These are phyloP conservation scores for Colletotrichum liaoningense DNA, from an alignment of 2,329 filamentous ascomycete species.

Conservation along the genomic window DNA sequence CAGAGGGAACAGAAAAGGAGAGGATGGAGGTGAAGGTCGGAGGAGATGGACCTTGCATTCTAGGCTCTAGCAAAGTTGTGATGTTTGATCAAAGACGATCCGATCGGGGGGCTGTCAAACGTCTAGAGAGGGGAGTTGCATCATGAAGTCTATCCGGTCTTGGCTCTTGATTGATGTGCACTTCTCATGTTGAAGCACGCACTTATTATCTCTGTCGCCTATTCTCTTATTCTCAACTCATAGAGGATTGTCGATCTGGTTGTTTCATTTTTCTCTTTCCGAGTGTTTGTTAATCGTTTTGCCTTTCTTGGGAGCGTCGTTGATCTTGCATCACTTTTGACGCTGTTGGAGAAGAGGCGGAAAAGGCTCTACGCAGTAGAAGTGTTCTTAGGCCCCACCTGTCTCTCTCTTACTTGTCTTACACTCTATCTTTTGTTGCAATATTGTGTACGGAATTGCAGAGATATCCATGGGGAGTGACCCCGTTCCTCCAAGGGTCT, in stretches of 20 bases:
- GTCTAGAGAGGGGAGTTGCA: neutral
- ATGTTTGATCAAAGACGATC: no score
- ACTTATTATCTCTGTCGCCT: no score
- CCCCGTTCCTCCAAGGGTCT: neutral
- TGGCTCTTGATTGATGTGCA: neutral
- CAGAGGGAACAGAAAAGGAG: neutral
- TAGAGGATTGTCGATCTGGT: neutral
- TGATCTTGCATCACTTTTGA: neutral
- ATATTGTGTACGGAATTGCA: neutral
- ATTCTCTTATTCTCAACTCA: neutral
- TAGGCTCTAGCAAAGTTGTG: constrained; percentile 9
- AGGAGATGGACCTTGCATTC: constrained; percentile 1
- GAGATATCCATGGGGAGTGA: constrained; percentile 2
- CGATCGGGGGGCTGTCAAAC: neutral
- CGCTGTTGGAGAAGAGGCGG: no score
- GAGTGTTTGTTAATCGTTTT: neutral
- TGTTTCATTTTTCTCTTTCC: neutral
- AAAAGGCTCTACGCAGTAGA: neutral
- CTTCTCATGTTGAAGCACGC: neutral
- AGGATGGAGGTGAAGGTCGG: neutral
- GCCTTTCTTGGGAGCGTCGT: neutral
- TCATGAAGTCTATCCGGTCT: neutral
- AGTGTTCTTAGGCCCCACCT: neutral
- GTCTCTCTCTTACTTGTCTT: neutral
- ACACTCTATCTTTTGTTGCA: neutral